Base-by-base conservation (phyloP, 2,329 filamentous ascomycete genomes). In the Tolypocladium tundrense region DNA sequence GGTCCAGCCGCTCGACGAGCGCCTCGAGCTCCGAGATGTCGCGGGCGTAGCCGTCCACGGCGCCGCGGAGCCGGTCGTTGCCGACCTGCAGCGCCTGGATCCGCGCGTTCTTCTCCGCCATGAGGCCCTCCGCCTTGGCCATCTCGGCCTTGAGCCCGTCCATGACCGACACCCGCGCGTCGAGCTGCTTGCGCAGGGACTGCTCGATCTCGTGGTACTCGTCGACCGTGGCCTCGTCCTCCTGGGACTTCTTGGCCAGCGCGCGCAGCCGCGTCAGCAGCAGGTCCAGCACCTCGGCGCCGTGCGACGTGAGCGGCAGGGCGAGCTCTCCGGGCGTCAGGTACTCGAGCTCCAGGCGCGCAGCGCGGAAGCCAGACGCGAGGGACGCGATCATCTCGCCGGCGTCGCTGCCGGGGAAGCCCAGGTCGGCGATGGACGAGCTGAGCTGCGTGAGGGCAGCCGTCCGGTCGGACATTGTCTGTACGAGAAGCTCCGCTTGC, bases 331-430 rank as follows among this genome's bases (percentile, higher is more conserved):
- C 83, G 0, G 83, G 83, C 0, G 77, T 80, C 24, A 86, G 74
- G 64, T 85, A 85, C 67, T 86, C 84, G 2, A 86, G 77, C 62
- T 86, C 83, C 0, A 86, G 70, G 1, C 84, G 77, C 1, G 83
- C 83, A 2, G 78, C 68, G 24, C 83, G 79, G 69, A 87, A 81
- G 2, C 78, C 75, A 2, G 72, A 61, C 0, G 74, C 67, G 14
- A 87, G 74, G 0, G 77, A 73, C 1, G 71, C 60, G 9, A 86
- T 65, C 58, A 81, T 76, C n/a, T 78, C 77, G n/a, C 69, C 57
- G 0, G 77, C 75, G 59, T 82, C 77, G 8, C 63, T 60, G 1
- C 79, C 77, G 0, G 71, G 66, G 62, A 86, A 86, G 7, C 82
- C 82, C 0, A 86, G 74, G 1, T 67, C 65, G 10, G 65, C 65